phyloP scores from a whole-genome alignment of 2,329 filamentous ascomycete genomes.

The Bimuria novae-zelandiae region DNA sequence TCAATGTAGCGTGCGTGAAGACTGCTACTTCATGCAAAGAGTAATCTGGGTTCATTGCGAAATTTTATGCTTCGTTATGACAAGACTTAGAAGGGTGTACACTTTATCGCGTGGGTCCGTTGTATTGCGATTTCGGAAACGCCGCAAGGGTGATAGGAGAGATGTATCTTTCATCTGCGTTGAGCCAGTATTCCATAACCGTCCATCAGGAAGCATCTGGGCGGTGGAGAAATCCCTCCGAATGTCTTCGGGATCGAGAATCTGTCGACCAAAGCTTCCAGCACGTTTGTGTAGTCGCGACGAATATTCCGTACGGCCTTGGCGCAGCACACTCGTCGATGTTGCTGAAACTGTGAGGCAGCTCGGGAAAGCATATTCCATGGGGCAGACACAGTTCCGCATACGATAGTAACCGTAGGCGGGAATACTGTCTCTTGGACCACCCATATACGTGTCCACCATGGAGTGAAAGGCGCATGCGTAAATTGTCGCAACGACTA shows the following conservation, averaged over 20 bases:
- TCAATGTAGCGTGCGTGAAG: slow-evolving; percentile 10
- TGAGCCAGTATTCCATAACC: not conserved
- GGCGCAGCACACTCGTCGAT: slow-evolving; percentile 7
- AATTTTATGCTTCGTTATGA: not conserved
- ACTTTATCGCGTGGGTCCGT: slow-evolving; percentile 25
- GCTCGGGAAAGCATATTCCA: slow-evolving; percentile 15
- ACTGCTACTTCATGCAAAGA: slow-evolving; percentile 13
- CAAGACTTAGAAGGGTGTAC: slow-evolving; percentile 19
- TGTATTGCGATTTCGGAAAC: slow-evolving; percentile 20
- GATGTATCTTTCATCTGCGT: not conserved
- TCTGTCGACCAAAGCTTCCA: not conserved
- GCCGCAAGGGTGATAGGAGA: slow-evolving; percentile 1
- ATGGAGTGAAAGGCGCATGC: slow-evolving; percentile 19
- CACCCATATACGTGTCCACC: slow-evolving; percentile 26
- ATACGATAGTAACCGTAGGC: slow-evolving; percentile 7
- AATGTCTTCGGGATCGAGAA: not conserved
- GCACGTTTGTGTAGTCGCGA: not conserved
- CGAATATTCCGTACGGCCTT: not conserved
- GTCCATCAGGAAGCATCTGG: not conserved
- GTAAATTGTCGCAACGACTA: slow-evolving; percentile 18
- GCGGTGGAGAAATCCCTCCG: not conserved
- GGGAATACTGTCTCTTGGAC: slow-evolving; percentile 20
- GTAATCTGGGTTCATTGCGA: slow-evolving; percentile 12
- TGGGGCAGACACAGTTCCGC: slow-evolving; percentile 15
- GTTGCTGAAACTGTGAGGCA: not conserved